phyloP scores from a whole-genome alignment of 306 rosid genomes.

The Medicago ruthenica region DNA sequence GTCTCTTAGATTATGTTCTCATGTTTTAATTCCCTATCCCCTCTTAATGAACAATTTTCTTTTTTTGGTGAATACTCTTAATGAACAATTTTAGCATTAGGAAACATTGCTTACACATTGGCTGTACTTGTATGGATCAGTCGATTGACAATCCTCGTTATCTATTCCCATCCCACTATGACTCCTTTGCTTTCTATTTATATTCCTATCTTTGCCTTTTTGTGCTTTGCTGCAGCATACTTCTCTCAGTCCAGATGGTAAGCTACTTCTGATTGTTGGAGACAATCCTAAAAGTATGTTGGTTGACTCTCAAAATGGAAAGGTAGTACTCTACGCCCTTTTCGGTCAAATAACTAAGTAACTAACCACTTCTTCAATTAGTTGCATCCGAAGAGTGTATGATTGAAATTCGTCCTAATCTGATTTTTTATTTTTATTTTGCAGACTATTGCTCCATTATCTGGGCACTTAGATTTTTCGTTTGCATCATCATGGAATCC shows the following conservation, averaged over 20 bases:
- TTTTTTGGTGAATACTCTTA: too few relatives aligned
- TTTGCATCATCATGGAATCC: slow-evolving; percentile 91
- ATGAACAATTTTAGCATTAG: slow-evolving; percentile 3
- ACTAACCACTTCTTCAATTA: neutral
- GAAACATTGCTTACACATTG: slow-evolving; percentile 20
- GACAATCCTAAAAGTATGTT: slow-evolving; percentile 77
- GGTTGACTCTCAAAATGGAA: slow-evolving; percentile 86
- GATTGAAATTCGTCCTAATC: slow-evolving; percentile 17
- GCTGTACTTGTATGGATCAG: neutral
- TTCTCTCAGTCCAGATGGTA: slow-evolving; percentile 72
- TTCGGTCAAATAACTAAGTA: slow-evolving; percentile 25
- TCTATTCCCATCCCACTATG: slow-evolving; percentile 3
- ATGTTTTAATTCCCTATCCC: neutral
- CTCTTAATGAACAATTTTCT: too few relatives aligned
- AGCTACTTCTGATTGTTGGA: slow-evolving; percentile 74
- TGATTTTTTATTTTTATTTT: slow-evolving; percentile 26
- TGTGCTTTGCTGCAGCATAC: slow-evolving; percentile 63
- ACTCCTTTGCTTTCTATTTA: slow-evolving; percentile 26
- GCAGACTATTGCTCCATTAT: slow-evolving; percentile 58
- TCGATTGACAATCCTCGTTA: slow-evolving; percentile 9
- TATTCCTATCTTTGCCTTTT: neutral
- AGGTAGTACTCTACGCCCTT: slow-evolving; percentile 51
- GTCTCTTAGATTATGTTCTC: slow-evolving; percentile 29
- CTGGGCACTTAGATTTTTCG: slow-evolving; percentile 82
- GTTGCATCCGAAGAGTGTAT: slow-evolving; percentile 23